These are phyloP conservation scores for Ramalina intermedia DNA, from an alignment of 495 filamentous ascomycete genomes.

Conservation along the genomic window DNA sequence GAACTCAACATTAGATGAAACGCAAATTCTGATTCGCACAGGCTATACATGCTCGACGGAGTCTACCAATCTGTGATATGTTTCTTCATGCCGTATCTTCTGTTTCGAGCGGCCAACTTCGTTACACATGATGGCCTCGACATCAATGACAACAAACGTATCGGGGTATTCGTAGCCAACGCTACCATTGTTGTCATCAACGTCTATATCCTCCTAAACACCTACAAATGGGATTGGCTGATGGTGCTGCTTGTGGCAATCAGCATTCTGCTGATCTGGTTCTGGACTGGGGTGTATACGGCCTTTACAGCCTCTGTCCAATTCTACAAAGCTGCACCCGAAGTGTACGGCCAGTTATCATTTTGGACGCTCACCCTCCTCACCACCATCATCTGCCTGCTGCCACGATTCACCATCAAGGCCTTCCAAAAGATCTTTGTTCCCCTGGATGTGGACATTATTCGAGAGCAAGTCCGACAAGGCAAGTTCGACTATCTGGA, in stretches of 20 bases:
- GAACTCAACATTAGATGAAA: slow-evolving; percentile 2
- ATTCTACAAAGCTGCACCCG: slow-evolving; percentile 64
- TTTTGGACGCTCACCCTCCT: slow-evolving; percentile 78
- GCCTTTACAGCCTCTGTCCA: slow-evolving; percentile 44
- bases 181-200: slow-evolving; percentile 74
- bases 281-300: slow-evolving; percentile 93
- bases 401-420: slow-evolving; percentile 78
- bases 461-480: slow-evolving; percentile 75
- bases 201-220: slow-evolving; percentile 86
- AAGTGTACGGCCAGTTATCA: slow-evolving; percentile 64
- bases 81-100: slow-evolving; percentile 82
- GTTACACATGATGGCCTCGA: slow-evolving; percentile 53
- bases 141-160: slow-evolving; percentile 59
- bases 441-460: slow-evolving; percentile 86
- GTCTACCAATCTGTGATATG: slow-evolving; percentile 84
- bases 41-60: slow-evolving; percentile 91
- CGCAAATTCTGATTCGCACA: slow-evolving; percentile 27
- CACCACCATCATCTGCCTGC: slow-evolving; percentile 60
- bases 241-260: slow-evolving; percentile 64
- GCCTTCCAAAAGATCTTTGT: slow-evolving; percentile 82
- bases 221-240: slow-evolving; percentile 95
- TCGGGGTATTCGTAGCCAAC: slow-evolving; percentile 73
- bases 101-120: slow-evolving; percentile 54
- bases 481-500: slow-evolving; percentile 67
- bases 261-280: slow-evolving; percentile 78